A percentile compares a stretch with the other conserved stretches of the same genome.
These are phyloP conservation scores for Nicotiana paniculata DNA, from an alignment of 257 asterid species.

Conservation along the genomic window DNA sequence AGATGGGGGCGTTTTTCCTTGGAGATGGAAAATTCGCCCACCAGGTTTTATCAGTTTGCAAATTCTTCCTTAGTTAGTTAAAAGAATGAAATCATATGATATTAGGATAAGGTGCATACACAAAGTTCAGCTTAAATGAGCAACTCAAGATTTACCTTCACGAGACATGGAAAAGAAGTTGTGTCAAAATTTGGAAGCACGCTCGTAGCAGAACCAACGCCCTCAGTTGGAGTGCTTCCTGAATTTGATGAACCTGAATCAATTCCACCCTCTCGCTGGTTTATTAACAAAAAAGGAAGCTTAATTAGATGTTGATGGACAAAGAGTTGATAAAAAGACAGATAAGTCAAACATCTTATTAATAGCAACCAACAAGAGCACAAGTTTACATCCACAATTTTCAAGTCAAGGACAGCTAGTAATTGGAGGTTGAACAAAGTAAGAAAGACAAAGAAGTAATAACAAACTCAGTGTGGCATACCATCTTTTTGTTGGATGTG, in stretches of 20 bases:
- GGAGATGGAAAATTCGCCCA: no score
- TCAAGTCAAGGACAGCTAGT: not conserved
- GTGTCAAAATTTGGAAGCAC: conserved; percentile 31
- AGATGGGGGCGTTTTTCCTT: no score
- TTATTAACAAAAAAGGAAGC: conserved; percentile 1
- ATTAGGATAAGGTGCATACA: not conserved
- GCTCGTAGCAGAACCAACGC: conserved; percentile 26
- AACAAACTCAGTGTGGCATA: conserved; percentile 21
- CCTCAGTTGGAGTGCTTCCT: conserved; percentile 32
- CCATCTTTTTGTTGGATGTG: conserved; percentile 64
- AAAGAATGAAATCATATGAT: no score
- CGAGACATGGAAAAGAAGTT: conserved; percentile 54
- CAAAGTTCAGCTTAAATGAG: not conserved
- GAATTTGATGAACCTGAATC: conserved; percentile 24
- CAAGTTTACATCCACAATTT: not conserved
- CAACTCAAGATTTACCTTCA: conserved; percentile 51
- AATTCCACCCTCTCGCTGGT: conserved; percentile 52
- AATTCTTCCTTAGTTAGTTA: no score
- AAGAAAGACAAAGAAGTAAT: not conserved
- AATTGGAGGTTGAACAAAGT: not conserved
- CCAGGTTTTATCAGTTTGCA: no score
- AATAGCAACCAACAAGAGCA: not conserved
- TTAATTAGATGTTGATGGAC: not conserved
- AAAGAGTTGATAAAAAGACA: not conserved
- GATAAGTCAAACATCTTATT: not conserved